phyloP scores from a whole-genome alignment of 2,329 filamentous ascomycete species.

The Fusarium floridanum region DNA sequence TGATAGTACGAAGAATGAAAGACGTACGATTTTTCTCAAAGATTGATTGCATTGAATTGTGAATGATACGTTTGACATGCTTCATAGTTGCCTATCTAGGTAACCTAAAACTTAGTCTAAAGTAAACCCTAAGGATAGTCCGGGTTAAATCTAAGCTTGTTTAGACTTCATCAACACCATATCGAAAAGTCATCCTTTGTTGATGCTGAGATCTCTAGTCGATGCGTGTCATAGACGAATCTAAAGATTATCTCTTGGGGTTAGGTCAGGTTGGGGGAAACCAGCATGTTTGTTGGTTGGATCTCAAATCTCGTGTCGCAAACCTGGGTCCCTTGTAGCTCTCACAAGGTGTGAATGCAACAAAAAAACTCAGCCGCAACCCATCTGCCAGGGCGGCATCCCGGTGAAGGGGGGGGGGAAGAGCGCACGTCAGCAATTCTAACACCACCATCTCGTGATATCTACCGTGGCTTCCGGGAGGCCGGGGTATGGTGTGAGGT shows the following conservation, averaged over 20 bases:
- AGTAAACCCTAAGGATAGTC: not conserved
- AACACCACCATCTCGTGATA: slow-evolving; percentile 18
- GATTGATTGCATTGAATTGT: not conserved
- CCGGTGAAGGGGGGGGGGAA: not conserved
- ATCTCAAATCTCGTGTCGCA: not conserved
- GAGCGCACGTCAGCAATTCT: slow-evolving; percentile 1
- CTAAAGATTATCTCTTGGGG: not conserved
- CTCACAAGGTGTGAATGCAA: not conserved
- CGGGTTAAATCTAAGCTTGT: not conserved
- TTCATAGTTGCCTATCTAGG: not conserved
- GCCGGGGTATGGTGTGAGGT: not conserved
- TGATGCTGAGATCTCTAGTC: not conserved
- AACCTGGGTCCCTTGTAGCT: not conserved
- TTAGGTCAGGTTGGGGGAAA: not conserved
- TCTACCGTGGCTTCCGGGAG: not conserved
- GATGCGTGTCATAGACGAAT: not conserved
- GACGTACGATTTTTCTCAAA: slow-evolving; percentile 17
- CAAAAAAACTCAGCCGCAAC: not conserved
- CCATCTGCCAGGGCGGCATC: not conserved
- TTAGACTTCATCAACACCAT: not conserved
- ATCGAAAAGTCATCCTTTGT: not conserved
- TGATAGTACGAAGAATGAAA: slow-evolving; percentile 41
- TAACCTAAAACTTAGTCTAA: not conserved
- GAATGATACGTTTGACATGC: not conserved
- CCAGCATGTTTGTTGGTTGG: not conserved